Evolutionary conservation across 2,329 filamentous ascomycete genomes (phyloP).

Genomic region (Aureobasidium zeae): DNA sequence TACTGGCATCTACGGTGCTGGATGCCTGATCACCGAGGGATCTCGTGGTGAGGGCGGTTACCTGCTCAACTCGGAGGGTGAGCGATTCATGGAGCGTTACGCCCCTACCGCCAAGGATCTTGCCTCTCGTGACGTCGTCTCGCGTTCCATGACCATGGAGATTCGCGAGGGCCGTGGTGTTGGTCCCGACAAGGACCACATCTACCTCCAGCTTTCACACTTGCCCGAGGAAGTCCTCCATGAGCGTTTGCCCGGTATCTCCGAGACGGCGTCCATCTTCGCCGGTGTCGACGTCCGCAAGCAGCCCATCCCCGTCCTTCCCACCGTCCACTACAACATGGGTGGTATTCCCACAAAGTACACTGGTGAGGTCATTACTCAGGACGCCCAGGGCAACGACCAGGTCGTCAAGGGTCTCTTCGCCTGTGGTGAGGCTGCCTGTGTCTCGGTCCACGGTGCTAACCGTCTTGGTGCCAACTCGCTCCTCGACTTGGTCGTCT

Average conservation of each 20-base stretch:
- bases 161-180: conserved; percentile 97
- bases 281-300: conserved; percentile 93
- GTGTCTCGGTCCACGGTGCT: conserved; percentile 94
- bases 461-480: conserved; percentile 98
- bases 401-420: conserved; percentile 90
- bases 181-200: conserved; percentile 93
- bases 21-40: conserved; percentile 95
- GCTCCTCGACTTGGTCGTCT: conserved; percentile 92
- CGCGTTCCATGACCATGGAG: conserved; percentile 95
- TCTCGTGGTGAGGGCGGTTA: conserved; percentile 97
- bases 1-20: conserved; percentile 96
- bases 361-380: conserved; percentile 88
- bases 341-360: conserved; percentile 97
- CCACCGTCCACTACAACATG: conserved; percentile 99
- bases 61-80: conserved; percentile 92
- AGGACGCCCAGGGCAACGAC: conserved; percentile 79
- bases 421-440: conserved; percentile 93
- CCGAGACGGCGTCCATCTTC: conserved; percentile 96
- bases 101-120: conserved; percentile 97
- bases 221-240: conserved; percentile 84
- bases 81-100: conserved; percentile 99
- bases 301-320: conserved; percentile 91
- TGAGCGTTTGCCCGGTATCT: conserved; percentile 96
- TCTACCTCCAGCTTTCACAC: conserved; percentile 96
- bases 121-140: conserved; percentile 90